Conservation (phyloP, 768 basidiomycete genomes). For the Naganishia vishniacii region DNA sequence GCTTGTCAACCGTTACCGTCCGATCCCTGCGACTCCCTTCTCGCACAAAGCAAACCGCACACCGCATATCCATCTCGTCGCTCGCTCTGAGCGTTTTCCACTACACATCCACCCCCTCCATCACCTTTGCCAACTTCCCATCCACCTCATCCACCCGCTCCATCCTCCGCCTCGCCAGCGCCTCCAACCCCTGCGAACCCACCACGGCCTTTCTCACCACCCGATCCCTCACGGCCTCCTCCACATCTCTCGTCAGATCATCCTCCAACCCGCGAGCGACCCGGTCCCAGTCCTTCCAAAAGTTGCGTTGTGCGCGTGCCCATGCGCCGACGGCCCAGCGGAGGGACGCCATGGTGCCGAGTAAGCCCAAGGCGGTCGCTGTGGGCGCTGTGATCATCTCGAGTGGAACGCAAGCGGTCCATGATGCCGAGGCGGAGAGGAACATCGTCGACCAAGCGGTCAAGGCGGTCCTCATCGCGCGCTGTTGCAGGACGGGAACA, state of each 20-base stretch:
- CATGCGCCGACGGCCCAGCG: constrained; percentile 39
- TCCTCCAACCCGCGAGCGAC: constrained; percentile 36
- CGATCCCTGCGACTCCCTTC: no score
- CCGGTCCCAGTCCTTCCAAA: constrained; percentile 45
- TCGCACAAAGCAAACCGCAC: no score
- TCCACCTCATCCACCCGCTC: constrained; percentile 29
- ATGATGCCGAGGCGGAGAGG: constrained; percentile 29
- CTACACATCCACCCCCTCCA: not conserved
- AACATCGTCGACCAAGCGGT: constrained; percentile 30
- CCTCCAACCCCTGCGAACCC: constrained; percentile 18
- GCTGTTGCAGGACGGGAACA: constrained; percentile 34
- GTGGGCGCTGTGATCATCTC: constrained; percentile 29
- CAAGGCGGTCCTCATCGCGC: constrained; percentile 32
- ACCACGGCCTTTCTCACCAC: constrained; percentile 33
- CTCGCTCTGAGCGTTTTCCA: not conserved
- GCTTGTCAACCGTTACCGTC: no score
- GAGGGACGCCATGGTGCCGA: constrained; percentile 33
- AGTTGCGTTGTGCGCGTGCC: constrained; percentile 35
- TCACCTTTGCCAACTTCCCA: not conserved
- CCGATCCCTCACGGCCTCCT: constrained; percentile 32
- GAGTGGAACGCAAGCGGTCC: constrained; percentile 37
- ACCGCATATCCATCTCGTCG: not conserved
- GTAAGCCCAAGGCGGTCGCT: constrained; percentile 33
- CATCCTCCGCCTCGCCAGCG: constrained; percentile 19
- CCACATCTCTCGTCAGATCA: constrained; percentile 45